Evolutionary conservation across 2,329 filamentous ascomycete genomes (phyloP).

Genomic region (Lecanicillium sp.): DNA sequence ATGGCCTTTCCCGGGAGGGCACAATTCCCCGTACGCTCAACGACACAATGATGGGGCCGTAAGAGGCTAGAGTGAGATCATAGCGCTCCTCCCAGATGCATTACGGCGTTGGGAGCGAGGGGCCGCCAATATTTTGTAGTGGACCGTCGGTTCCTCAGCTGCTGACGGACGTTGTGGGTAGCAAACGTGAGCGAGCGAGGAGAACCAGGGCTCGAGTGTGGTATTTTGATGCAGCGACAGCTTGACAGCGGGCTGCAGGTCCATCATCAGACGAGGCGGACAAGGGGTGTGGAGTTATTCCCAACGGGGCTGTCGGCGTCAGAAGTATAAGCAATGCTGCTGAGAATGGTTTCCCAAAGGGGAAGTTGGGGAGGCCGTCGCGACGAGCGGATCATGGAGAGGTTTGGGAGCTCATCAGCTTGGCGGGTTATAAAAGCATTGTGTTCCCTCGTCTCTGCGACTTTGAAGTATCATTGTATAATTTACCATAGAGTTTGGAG

Average conservation of each 20-base stretch:
- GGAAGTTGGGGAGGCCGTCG: background rate
- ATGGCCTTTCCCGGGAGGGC: background rate
- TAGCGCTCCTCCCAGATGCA: background rate
- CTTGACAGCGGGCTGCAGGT: too few relatives aligned
- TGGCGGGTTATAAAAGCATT: background rate
- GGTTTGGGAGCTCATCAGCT: background rate
- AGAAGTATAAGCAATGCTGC: slow-evolving; percentile 2
- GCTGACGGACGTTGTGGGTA: slow-evolving; percentile 4
- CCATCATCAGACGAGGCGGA: background rate
- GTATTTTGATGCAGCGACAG: background rate
- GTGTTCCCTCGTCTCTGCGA: background rate
- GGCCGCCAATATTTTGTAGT: too few relatives aligned
- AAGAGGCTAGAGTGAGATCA: slow-evolving; percentile 4
- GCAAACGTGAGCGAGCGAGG: background rate
- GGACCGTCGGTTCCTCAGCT: too few relatives aligned
- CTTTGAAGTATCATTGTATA: too few relatives aligned
- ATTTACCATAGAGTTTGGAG: background rate
- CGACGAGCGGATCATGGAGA: background rate
- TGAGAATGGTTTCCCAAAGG: background rate
- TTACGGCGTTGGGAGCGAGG: too few relatives aligned
- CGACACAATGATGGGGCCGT: too few relatives aligned
- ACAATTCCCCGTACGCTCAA: slow-evolving; percentile 1
- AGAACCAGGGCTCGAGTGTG: background rate
- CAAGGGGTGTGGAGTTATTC: slow-evolving; percentile 2
- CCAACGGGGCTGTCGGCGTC: background rate